A percentile compares a stretch with the other conserved stretches of the same genome.
phyloP scores from a whole-genome alignment of 441 rosid species.

The Oxalis stricta region DNA sequence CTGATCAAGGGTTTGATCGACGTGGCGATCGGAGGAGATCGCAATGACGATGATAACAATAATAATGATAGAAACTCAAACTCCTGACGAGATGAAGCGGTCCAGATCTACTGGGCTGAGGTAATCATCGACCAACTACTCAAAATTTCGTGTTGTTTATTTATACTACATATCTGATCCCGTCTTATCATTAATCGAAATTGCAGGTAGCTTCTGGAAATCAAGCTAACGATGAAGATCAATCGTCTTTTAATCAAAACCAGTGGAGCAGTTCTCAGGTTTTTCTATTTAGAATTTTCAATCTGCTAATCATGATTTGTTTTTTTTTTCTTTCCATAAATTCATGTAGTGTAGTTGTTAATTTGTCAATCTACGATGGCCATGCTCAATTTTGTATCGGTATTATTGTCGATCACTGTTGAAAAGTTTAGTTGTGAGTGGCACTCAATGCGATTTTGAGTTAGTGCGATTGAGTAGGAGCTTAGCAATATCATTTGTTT shows the following conservation, averaged over 20 bases:
- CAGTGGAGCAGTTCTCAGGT: conserved; percentile 26
- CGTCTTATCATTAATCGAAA: background rate
- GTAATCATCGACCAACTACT: conserved; percentile 21
- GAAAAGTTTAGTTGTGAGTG: no score
- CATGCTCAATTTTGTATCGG: no score
- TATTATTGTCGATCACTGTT: no score
- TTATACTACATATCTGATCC: background rate
- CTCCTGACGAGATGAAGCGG: conserved; percentile 26
- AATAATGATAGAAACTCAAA: conserved; percentile 14
- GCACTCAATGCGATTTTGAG: no score
- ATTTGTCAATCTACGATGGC: no score
- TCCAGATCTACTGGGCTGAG: conserved; percentile 80
- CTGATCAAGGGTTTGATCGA: conserved; percentile 59
- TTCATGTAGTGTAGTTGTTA: no score
- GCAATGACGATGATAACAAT: conserved; percentile 12
- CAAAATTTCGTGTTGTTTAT: no score
- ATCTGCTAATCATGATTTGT: background rate
- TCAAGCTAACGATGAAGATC: conserved; percentile 17
- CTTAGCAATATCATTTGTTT: no score
- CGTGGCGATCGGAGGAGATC: conserved; percentile 35
- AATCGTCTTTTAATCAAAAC: conserved; percentile 1
- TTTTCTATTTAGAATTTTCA: background rate
- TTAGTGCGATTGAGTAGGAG: no score
- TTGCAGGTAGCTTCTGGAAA: conserved; percentile 48
- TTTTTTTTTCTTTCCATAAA: no score